phyloP scores from a whole-genome alignment of 2,329 filamentous ascomycete genomes.

The Macrophomina pseudophaseolina region DNA sequence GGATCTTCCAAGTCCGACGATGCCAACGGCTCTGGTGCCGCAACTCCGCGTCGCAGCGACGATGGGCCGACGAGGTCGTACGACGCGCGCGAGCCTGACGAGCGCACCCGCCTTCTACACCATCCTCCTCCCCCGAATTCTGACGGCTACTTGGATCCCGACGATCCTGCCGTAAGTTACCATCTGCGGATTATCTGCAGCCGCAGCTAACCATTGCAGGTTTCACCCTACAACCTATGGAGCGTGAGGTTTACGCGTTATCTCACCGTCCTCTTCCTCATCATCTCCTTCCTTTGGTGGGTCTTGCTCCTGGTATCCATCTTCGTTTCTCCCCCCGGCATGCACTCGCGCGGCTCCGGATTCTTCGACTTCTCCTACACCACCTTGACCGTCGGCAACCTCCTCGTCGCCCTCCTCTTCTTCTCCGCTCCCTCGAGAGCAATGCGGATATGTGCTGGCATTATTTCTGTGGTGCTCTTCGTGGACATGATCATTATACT shows the following conservation, averaged over 20 bases:
- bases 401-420: constrained; percentile 81
- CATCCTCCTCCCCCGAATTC: constrained; percentile 59
- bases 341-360: constrained; percentile 86
- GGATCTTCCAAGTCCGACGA: constrained; percentile 56
- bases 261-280: constrained; percentile 75
- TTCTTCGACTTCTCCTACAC: constrained; percentile 90
- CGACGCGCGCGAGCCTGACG: constrained; percentile 55
- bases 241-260: constrained; percentile 81
- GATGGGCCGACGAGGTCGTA: constrained; percentile 36
- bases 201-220: constrained; percentile 45
- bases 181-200: too few relatives aligned
- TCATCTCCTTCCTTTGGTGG: constrained; percentile 90
- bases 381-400: constrained; percentile 75
- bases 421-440: constrained; percentile 83
- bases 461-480: constrained; percentile 70
- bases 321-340: constrained; percentile 87
- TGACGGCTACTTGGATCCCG: constrained; percentile 73
- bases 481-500: constrained; percentile 81
- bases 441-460: constrained; percentile 73
- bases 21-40: constrained; percentile 39
- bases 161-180: constrained; percentile 75
- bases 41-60: constrained; percentile 29
- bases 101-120: constrained; percentile 71
- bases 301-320: constrained; percentile 82
- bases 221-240: constrained; percentile 94